Conservation (phyloP, 179 eudicot species). For the Spergularia azorica region DNA sequence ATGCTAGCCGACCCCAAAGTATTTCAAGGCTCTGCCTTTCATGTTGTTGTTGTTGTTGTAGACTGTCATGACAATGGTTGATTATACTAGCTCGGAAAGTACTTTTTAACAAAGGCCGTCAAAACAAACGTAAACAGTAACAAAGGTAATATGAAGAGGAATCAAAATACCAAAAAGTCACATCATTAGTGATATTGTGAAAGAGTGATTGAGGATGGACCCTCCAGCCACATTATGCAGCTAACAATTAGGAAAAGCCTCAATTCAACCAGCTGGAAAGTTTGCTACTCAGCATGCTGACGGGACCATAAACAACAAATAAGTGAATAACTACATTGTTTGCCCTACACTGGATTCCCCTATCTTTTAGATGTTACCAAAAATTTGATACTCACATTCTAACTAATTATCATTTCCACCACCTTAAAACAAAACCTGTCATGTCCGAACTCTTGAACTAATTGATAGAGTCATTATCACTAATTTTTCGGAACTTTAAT, state of each 20-base stretch:
- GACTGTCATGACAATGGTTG: no score
- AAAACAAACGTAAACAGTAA: background rate
- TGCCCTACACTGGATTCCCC: background rate
- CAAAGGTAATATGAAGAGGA: conserved; percentile 10
- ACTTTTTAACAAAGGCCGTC: background rate
- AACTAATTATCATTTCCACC: background rate
- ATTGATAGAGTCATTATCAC: no score
- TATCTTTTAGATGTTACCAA: background rate
- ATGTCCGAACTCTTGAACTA: background rate
- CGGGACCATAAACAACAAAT: conserved; percentile 22
- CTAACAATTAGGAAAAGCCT: conserved; percentile 14
- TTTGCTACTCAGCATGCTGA: conserved; percentile 16
- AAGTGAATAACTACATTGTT: background rate
- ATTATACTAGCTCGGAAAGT: background rate
- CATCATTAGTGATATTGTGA: conserved; percentile 5
- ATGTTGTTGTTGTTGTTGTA: no score
- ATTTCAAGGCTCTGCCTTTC: no score
- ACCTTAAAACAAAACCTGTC: background rate
- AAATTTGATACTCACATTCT: background rate
- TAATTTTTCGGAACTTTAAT: background rate
- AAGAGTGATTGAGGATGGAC: conserved; percentile 15
- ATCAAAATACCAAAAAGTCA: background rate
- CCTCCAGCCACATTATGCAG: conserved; percentile 25
- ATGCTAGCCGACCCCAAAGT: no score
- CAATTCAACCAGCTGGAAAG: conserved; percentile 30